phyloP scores from a whole-genome alignment of 805 yeast genomes.

The Saccharomyces paradoxus region DNA sequence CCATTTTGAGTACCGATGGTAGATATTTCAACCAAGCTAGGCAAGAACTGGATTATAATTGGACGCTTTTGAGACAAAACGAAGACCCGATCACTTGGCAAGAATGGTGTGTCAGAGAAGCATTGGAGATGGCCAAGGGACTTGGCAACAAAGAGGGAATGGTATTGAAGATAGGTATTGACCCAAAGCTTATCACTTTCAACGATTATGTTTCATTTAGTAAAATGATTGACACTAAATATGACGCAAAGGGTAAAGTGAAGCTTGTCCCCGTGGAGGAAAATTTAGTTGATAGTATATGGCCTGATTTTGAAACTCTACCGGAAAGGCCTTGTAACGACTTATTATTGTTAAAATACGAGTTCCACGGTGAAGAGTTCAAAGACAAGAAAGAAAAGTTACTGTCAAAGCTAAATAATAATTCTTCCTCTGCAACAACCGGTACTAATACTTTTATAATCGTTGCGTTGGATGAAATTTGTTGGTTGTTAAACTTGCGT shows the following conservation, averaged over 20 bases:
- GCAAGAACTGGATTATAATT: slow-evolving; percentile 67
- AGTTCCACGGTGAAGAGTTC: slow-evolving; percentile 60
- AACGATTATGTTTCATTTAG: slow-evolving; percentile 29
- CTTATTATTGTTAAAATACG: slow-evolving; percentile 42
- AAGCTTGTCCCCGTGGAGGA: slow-evolving; percentile 43
- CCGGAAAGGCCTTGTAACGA: slow-evolving; percentile 50
- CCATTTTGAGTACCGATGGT: slow-evolving; percentile 88
- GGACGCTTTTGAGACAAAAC: slow-evolving; percentile 80
- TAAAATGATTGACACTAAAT: slow-evolving; percentile 22
- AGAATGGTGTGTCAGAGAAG: slow-evolving; percentile 59
- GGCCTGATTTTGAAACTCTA: slow-evolving; percentile 56
- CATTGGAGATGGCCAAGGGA: slow-evolving; percentile 37
- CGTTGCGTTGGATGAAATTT: slow-evolving; percentile 78
- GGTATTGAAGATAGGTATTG: slow-evolving; percentile 58
- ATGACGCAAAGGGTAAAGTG: slow-evolving; percentile 31
- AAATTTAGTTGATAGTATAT: slow-evolving; percentile 68
- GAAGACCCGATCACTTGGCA: slow-evolving; percentile 72
- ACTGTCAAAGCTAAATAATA: slow-evolving; percentile 28
- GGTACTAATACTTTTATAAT: slow-evolving; percentile 44
- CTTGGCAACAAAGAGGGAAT: slow-evolving; percentile 31
- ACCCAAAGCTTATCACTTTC: slow-evolving; percentile 63
- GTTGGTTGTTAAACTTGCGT: slow-evolving; percentile 83
- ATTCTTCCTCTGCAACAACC: slow-evolving; percentile 6
- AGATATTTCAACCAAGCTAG: slow-evolving; percentile 88
- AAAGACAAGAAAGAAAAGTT: slow-evolving; percentile 49